Percentiles rank a stretch among this genome's conserved stretches.
Conservation (phyloP, 192 early-diverging fungal genomes). For the Jimgerdemannia flammicorona region DNA sequence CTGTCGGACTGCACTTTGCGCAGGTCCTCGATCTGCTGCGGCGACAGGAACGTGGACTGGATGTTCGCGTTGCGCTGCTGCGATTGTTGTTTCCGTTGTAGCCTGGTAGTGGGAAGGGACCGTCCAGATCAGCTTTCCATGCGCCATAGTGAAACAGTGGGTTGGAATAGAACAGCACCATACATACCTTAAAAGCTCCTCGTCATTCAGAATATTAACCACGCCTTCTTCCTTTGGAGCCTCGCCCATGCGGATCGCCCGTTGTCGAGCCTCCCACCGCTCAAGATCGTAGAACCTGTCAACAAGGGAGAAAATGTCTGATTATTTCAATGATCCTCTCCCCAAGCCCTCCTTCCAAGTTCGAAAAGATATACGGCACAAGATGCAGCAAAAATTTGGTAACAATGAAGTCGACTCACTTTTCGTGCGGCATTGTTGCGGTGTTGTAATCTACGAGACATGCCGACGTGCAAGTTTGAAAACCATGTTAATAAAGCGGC, state of each 20-base stretch:
- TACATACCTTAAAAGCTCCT: slow-evolving; percentile 38
- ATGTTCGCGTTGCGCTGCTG: slow-evolving; percentile 3
- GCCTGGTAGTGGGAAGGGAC: slow-evolving; percentile 4
- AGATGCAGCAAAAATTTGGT: no score
- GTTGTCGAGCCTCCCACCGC: slow-evolving; percentile 47
- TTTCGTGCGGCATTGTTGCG: slow-evolving; percentile 58
- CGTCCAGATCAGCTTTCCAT: neutral
- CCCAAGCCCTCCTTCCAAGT: no score
- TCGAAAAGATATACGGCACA: no score
- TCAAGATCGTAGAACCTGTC: slow-evolving; percentile 42
- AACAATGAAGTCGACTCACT: slow-evolving; percentile 15
- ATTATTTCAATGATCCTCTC: no score
- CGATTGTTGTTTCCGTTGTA: slow-evolving; percentile 22
- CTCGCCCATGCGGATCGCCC: slow-evolving; percentile 43
- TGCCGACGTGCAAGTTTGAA: neutral
- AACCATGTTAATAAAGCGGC: no score
- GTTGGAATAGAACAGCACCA: neutral
- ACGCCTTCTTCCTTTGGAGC: slow-evolving; percentile 8
- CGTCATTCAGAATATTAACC: slow-evolving; percentile 47
- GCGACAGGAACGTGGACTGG: slow-evolving; percentile 19
- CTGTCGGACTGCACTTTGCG: slow-evolving; percentile 37
- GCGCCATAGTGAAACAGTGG: no score
- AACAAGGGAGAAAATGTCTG: no score
- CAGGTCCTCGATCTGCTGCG: slow-evolving; percentile 44
- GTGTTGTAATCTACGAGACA: slow-evolving; percentile 47